Evolutionary conservation across 2,329 filamentous ascomycete genomes (phyloP).

Genomic region (Leptographium flavum): DNA sequence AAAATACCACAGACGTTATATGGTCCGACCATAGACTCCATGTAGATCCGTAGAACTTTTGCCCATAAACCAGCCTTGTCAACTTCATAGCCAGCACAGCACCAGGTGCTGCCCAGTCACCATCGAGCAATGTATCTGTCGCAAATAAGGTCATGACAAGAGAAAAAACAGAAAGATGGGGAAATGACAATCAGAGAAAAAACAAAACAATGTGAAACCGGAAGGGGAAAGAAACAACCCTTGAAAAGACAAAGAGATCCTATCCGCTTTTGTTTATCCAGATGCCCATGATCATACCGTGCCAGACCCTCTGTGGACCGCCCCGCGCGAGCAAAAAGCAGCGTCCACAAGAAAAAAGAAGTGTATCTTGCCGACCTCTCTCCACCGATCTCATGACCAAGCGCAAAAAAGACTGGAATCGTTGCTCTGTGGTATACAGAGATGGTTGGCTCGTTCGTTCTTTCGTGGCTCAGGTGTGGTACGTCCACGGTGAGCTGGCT

Average conservation of each 20-base stretch:
- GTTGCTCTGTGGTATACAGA: slow-evolving; percentile 5
- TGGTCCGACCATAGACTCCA: slow-evolving; percentile 10
- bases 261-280: slow-evolving; percentile 17
- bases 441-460: slow-evolving; percentile 9
- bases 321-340: slow-evolving; percentile 14
- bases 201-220: slow-evolving; percentile 2
- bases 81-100: slow-evolving; percentile 1
- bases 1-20: slow-evolving; percentile 4
- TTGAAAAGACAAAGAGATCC: slow-evolving; percentile 9
- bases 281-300: slow-evolving; percentile 17
- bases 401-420: slow-evolving; percentile 5
- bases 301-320: slow-evolving; percentile 13
- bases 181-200: slow-evolving; percentile 1
- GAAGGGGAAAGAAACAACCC: slow-evolving; percentile 4
- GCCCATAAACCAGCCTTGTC: slow-evolving; percentile 8
- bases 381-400: slow-evolving; percentile 11
- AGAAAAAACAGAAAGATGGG: not conserved
- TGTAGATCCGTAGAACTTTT: slow-evolving; percentile 11
- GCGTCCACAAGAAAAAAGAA: slow-evolving; percentile 15
- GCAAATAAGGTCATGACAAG: not conserved
- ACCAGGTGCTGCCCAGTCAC: not conserved
- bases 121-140: not conserved
- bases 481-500: slow-evolving; percentile 8
- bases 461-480: slow-evolving; percentile 5
- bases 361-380: slow-evolving; percentile 15